Percentiles rank a stretch among this genome's conserved stretches.
phyloP scores from a whole-genome alignment of 768 basidiomycete species.

The Pulveroboletus ravenelii region DNA sequence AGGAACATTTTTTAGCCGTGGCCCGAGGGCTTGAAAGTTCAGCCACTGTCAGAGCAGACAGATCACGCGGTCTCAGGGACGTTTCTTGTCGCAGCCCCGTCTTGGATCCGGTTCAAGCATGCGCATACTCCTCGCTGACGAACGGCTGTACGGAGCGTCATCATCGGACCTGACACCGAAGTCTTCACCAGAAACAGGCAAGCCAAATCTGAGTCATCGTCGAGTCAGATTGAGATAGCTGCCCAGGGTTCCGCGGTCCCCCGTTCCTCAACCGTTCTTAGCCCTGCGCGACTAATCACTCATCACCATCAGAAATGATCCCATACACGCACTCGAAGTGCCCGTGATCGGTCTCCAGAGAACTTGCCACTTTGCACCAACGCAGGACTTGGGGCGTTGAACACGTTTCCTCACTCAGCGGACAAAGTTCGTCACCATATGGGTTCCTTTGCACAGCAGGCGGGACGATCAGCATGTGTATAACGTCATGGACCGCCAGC shows the following conservation, averaged over 20 bases:
- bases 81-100: not conserved
- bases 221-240: not conserved
- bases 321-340: not conserved
- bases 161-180: slow-evolving; percentile 7
- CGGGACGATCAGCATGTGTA: slow-evolving; percentile 6
- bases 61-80: slow-evolving; percentile 16
- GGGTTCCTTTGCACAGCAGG: not conserved
- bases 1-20: too few relatives aligned
- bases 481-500: not conserved
- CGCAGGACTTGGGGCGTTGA: not conserved
- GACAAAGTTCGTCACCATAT: slow-evolving; percentile 8
- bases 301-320: not conserved
- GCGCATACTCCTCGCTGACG: too few relatives aligned
- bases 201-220: not conserved
- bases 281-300: not conserved
- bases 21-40: not conserved
- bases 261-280: slow-evolving; percentile 5
- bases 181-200: not conserved
- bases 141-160: not conserved
- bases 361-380: not conserved
- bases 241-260: not conserved
- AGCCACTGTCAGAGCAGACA: not conserved
- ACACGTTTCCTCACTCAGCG: not conserved
- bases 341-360: slow-evolving; percentile 3
- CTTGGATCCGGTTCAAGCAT: not conserved